Evolutionary conservation across 495 filamentous ascomycete genomes (phyloP), one percentile per base, ranked within the genome.

Genomic region (Daldinia vernicosa): DNA sequence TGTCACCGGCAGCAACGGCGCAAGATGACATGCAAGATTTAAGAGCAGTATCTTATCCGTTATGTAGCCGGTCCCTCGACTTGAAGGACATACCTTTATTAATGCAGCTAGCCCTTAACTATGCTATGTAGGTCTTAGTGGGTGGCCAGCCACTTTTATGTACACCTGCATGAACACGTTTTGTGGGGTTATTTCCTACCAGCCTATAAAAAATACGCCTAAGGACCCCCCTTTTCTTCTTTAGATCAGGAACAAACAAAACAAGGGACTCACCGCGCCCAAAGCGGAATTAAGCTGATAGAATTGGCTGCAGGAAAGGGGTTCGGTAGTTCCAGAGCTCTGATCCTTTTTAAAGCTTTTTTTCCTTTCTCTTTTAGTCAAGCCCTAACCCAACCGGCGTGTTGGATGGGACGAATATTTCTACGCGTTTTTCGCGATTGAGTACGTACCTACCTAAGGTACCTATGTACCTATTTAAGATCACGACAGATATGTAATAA

Each of bases 121-220:
- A 12, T 32, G 1, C 8, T 9, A 35, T 35, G 33, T 35, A 47
- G 26, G 43, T 47, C 43, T 47, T 47, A 47, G 43, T 57, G 37
- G 50, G 26, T 19, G 53, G 64, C 56, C 64, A 55, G 30, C 50
- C 35, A 65, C 47, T 59, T 47, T 22, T 22, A 35, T 35, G 33
- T 47, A 55, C 54, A 69, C 70, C 62, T 69, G 70, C 70, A 73
- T 73, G 70, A 73, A 73, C 70, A 58, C 27, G 51, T 39, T 50
- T n/a, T 61, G 57, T 69, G 66, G 70, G 51, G 61, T 62, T 50
- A 26, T 6, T 53, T 11, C 37, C 43, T 69, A 57, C 58, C 61
- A 40, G 27, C 65, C 66, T 66, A 73, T 69, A 52, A 73, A 37
- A 58, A 28, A 17, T 56, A 28, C 12, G 26, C 19, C 51, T 66